These are phyloP conservation scores for Chaetomium olivaceum DNA, from an alignment of 2,329 filamentous ascomycete species.

Conservation along the genomic window DNA sequence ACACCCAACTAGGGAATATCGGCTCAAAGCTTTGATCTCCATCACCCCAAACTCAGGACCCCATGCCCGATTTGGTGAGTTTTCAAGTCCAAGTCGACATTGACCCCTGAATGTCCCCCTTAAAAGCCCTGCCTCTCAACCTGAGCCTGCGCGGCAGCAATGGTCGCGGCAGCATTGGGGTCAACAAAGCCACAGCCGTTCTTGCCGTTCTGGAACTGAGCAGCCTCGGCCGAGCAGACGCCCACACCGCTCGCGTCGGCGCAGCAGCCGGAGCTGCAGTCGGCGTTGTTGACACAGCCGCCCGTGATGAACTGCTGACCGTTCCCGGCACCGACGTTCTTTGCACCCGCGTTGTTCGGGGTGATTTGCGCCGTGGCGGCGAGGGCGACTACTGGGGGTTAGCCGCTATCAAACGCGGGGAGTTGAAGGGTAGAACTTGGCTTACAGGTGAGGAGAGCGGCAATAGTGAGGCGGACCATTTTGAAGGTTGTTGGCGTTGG, in stretches of 20 bases:
- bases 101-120: not conserved
- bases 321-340: constrained; percentile 36
- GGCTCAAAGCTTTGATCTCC: not conserved
- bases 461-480: constrained; percentile 38
- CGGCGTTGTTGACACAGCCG: constrained; percentile 38
- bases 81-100: not conserved
- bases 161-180: constrained; percentile 36
- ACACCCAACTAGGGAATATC: too few relatives aligned
- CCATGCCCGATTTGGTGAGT: too few relatives aligned
- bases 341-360: constrained; percentile 38
- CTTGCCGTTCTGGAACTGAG: constrained; percentile 39
- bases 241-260: constrained; percentile 36
- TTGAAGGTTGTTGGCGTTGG: constrained; percentile 23
- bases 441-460: constrained; percentile 35
- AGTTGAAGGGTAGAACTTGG: not conserved
- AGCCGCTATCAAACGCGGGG: not conserved
- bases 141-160: constrained; percentile 38
- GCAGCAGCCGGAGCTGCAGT: constrained; percentile 37
- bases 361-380: constrained; percentile 34
- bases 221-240: constrained; percentile 39
- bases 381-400: constrained; percentile 34
- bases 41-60: not conserved
- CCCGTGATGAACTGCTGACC: constrained; percentile 39
- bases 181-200: constrained; percentile 39
- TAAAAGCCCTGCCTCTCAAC: constrained; percentile 38